These are phyloP conservation scores for Gamsiella multidivaricata DNA, from an alignment of 192 early-diverging fungal genomes.

Conservation along the genomic window DNA sequence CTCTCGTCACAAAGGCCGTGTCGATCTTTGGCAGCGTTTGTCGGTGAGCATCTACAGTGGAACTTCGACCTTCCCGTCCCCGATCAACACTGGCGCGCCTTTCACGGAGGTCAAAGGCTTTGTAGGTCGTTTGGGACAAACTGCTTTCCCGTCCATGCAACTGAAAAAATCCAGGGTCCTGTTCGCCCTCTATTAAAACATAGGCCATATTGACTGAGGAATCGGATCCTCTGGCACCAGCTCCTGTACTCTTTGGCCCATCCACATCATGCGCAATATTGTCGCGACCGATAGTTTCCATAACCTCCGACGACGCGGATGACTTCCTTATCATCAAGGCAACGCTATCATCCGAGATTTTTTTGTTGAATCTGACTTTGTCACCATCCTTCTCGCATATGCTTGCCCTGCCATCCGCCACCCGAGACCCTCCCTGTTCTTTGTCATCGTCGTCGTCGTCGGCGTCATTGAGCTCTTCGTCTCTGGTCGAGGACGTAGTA, in stretches of 20 bases:
- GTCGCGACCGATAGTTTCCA: not conserved
- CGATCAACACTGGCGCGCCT: constrained; percentile 1
- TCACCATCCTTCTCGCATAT: not conserved
- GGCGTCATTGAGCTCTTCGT: not conserved
- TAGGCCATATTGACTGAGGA: not conserved
- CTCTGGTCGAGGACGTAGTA: too few species aligned
- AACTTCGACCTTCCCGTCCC: not conserved
- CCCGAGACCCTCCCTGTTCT: constrained; percentile 15
- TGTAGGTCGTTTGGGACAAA: constrained; percentile 1
- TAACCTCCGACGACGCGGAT: not conserved
- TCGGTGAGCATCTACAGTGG: not conserved
- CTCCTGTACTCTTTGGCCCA: not conserved
- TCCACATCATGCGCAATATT: constrained; percentile 4
- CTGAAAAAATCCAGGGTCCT: not conserved
- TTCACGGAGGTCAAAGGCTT: not conserved
- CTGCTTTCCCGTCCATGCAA: not conserved
- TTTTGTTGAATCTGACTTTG: not conserved
- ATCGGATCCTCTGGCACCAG: not conserved
- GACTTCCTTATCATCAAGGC: constrained; percentile 3
- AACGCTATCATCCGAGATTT: not conserved
- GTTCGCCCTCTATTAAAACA: not conserved
- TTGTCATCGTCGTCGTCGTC: constrained; percentile 13
- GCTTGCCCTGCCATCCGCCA: constrained; percentile 7
- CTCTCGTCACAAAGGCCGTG: constrained; percentile 1
- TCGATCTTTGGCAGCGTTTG: constrained; percentile 13